Evolutionary conservation across 2,329 filamentous ascomycete species (phyloP).

Genomic region (Botrytis byssoidea): DNA sequence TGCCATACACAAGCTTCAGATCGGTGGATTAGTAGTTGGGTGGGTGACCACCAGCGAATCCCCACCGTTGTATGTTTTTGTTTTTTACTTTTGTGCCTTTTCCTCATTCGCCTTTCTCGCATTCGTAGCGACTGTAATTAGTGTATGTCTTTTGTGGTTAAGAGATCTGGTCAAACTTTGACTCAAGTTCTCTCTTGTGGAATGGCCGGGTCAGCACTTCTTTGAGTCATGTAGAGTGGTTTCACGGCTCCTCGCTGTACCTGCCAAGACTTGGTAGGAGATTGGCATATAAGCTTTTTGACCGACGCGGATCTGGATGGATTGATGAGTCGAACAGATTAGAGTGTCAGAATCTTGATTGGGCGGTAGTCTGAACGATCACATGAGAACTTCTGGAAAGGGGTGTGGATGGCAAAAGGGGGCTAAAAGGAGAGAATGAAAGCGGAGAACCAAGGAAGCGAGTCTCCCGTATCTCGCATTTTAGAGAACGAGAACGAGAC

Average conservation of each 20-base stretch:
- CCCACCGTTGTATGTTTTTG: background rate
- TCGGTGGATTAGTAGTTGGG: background rate
- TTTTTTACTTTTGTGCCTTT: background rate
- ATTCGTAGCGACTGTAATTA: background rate
- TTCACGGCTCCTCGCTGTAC: background rate
- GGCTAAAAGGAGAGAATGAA: background rate
- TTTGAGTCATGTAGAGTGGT: background rate
- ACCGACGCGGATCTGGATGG: background rate
- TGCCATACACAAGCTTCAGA: background rate
- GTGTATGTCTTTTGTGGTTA: background rate
- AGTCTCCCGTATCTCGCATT: background rate
- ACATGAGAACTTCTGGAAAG: background rate
- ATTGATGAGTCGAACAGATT: background rate
- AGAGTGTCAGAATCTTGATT: background rate
- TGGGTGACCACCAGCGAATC: background rate
- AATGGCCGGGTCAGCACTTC: background rate
- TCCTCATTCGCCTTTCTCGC: background rate
- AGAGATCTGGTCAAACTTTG: background rate
- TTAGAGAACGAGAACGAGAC: background rate
- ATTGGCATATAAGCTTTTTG: background rate
- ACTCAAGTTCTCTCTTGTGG: background rate
- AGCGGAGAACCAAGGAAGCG: background rate
- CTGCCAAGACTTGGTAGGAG: background rate
- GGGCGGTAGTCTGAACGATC: background rate
- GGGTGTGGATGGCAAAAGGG: background rate